Evolutionary conservation across 148 eudicot species (phyloP), one percentile per base, ranked within the genome.

Genomic region (Talinum fruticosum): DNA sequence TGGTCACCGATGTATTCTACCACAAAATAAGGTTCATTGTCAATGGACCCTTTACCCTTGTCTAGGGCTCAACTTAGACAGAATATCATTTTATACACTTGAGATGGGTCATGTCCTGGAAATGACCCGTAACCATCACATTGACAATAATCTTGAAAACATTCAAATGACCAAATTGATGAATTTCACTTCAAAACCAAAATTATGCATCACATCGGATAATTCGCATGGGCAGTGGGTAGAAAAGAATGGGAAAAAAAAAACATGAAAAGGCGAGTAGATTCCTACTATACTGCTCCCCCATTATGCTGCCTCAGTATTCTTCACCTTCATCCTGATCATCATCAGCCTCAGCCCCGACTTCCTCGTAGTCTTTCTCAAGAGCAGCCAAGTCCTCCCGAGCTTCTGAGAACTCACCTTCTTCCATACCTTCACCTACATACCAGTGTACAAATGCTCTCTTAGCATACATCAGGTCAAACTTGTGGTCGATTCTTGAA

Each of bases 391-490:
- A 81, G 53, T 84, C 86, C 76, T 84, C 86, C 10, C 83, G 81
- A 26, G 86, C 86, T 45, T 84, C 86, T 24, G 81, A 76, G 78
- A 84, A 84, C 64, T 84, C 86, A 12, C 83, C 83, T 73, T 84
- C 81, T 45, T 84, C 86, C 86, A 84, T 80, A 35, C 86, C 86
- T 80, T 84, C 83, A 69, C 86, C 86, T 29, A 84, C 83, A 73
- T 84, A 84, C 86, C 83, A 84, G 69, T 84, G 86, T 14, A 84
- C 86, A 30, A 84, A 84, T 41, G 86, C 86, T 36, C 86, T 68
- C 47, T 68, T 68, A 29, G 72, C 72, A 33, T 68, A 68, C 72
- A 68, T 68, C 23, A 84, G 83, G 51, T 84, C 86, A 38, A 84
- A 84, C 66, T 84, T 84, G 59, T 77, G 71, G 76, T 84, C 86